These are phyloP conservation scores for Bisporella sp. DNA, from an alignment of 2,329 filamentous ascomycete species.

Conservation along the genomic window DNA sequence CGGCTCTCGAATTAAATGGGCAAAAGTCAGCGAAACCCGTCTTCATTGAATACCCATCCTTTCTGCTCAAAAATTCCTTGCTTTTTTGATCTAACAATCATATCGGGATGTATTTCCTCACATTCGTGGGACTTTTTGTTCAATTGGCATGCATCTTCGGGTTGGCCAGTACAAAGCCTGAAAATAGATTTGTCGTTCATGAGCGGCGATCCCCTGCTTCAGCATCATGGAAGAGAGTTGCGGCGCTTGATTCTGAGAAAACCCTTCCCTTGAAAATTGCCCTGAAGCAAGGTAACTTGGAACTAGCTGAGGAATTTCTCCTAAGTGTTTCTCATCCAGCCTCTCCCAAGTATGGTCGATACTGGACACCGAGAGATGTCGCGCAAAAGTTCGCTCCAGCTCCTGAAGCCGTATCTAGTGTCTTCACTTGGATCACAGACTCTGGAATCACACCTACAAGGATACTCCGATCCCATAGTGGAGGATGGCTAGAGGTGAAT, in stretches of 20 bases:
- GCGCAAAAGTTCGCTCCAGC: conserved; percentile 33
- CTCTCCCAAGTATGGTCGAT: conserved; percentile 32
- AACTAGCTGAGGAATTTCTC: conserved; percentile 35
- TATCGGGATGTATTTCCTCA: too few relatives aligned
- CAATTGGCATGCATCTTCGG: too few relatives aligned
- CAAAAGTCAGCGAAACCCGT: too few relatives aligned
- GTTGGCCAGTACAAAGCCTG: too few relatives aligned
- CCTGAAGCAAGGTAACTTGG: conserved; percentile 37
- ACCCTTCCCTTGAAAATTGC: conserved; percentile 29
- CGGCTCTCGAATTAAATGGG: too few relatives aligned
- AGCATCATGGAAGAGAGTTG: conserved; percentile 6
- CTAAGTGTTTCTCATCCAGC: conserved; percentile 29
- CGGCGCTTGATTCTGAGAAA: conserved; percentile 5
- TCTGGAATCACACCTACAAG: conserved; percentile 41
- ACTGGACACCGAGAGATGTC: conserved; percentile 28
- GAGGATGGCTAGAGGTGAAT: conserved; percentile 22
- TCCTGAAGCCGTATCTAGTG: conserved; percentile 38
- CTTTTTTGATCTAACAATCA: too few relatives aligned
- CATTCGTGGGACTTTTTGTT: too few relatives aligned
- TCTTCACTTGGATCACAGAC: conserved; percentile 43
- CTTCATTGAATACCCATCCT: too few relatives aligned
- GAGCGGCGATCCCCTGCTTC: conserved; percentile 8
- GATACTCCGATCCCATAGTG: conserved; percentile 36
- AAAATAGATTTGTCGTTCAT: too few relatives aligned
- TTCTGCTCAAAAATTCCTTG: too few relatives aligned